Evolutionary conservation across 1,284 basidiomycete species (phyloP).

Genomic region (Golubevia sp.): DNA sequence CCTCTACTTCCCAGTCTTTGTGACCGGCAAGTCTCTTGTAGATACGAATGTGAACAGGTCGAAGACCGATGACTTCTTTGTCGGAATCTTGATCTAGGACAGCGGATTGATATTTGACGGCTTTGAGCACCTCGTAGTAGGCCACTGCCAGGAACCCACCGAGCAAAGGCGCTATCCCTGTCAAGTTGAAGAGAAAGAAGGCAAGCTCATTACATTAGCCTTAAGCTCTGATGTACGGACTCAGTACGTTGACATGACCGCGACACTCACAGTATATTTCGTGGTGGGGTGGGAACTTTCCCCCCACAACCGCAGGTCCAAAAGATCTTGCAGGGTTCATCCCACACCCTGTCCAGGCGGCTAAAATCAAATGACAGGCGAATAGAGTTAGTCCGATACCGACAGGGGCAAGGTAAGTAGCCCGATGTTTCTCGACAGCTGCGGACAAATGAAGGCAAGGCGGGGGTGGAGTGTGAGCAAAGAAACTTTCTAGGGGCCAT

Average conservation of each 20-base stretch:
- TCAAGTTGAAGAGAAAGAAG: conserved; percentile 3
- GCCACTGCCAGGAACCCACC: conserved; percentile 7
- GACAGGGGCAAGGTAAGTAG: conserved; percentile 75
- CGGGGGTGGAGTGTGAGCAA: conserved; percentile 22
- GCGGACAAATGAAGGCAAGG: conserved; percentile 31
- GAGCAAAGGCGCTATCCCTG: conserved; percentile 13
- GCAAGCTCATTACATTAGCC: background rate
- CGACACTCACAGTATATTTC: conserved; percentile 70
- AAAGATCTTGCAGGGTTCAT: conserved; percentile 77
- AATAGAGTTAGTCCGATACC: conserved; percentile 75
- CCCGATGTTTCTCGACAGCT: conserved; percentile 65
- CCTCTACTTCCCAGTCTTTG: background rate
- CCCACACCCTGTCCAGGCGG: conserved; percentile 65
- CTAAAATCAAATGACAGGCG: conserved; percentile 69
- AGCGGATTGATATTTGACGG: conserved; percentile 6
- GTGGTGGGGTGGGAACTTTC: conserved; percentile 67
- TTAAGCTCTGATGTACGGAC: conserved; percentile 1
- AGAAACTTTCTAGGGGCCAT: conserved; percentile 11
- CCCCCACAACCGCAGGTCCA: conserved; percentile 73
- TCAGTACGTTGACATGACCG: no score
- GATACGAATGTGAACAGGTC: conserved; percentile 21
- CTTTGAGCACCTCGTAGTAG: conserved; percentile 6
- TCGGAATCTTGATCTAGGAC: conserved; percentile 8
- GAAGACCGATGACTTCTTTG: conserved; percentile 23
- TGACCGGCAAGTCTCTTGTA: conserved; percentile 8